Conservation (phyloP, 2,329 filamentous ascomycete species). For the Colletotrichum sp. region DNA sequence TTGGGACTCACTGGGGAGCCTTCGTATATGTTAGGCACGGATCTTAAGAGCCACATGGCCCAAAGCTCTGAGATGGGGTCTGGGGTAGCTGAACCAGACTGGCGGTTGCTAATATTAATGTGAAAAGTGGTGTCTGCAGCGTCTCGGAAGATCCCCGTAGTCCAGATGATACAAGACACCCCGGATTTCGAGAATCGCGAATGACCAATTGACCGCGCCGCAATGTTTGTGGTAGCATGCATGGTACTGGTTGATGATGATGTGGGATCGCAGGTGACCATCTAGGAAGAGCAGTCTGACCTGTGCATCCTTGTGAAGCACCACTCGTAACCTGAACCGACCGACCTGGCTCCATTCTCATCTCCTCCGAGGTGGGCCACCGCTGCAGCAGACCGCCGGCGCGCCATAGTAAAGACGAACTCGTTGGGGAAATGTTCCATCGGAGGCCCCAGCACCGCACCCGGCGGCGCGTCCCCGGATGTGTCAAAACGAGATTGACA, state of each 20-base stretch:
- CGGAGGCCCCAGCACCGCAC: neutral
- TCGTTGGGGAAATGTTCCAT: neutral
- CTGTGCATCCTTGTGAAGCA: neutral
- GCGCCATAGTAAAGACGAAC: neutral
- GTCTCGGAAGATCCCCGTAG: conserved; percentile 2
- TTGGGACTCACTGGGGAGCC: neutral
- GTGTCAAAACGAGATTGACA: neutral
- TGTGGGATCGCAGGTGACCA: conserved; percentile 15
- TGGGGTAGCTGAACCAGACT: neutral
- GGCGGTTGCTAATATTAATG: neutral
- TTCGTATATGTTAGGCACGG: neutral
- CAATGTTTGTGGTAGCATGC: neutral
- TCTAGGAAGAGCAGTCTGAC: neutral
- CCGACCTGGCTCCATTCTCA: neutral
- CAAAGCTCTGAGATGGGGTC: neutral
- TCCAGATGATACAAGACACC: neutral
- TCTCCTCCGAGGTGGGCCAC: neutral
- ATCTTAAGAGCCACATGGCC: neutral
- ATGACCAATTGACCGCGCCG: neutral
- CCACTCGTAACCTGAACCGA: neutral
- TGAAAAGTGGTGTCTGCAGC: neutral
- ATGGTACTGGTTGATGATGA: neutral
- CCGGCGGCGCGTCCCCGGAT: neutral
- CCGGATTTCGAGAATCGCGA: neutral
- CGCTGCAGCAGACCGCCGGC: neutral